Evolutionary conservation across 768 basidiomycete genomes (phyloP), one percentile per base, ranked within the genome.

Genomic region (Psilocybe sp.): DNA sequence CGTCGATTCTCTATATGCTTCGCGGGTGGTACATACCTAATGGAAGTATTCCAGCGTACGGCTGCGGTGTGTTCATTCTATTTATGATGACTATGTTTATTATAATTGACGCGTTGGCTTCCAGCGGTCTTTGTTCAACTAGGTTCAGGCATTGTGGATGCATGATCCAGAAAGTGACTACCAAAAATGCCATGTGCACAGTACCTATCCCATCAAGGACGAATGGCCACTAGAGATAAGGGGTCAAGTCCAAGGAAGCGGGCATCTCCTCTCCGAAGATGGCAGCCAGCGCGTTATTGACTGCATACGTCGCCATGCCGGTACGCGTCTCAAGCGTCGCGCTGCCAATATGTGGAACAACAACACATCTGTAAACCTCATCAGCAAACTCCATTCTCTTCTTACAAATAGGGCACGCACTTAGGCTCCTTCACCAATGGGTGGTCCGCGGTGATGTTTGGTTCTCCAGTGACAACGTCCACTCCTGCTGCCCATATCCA

Each of bases 381-480:
- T 54, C 38, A 20, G 14, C 6, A 23, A 28, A 36, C 18, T 40
- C 4, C 2, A 18, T 5, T 37, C 16, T 31, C 49, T 45, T 35
- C 39, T 11, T 18, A 41, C 37, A 37, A 18, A 11, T 11, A 9
- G 11, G 9, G 9, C 5, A 49, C 69, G 60, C 58, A 92, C 83
- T 82, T 80, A 13, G 85, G 84, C 47, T 90, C 82, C 59, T 79
- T 82, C 40, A 96, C 82, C 41, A 99, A 66, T 3, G 89, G 85
- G 63, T 99, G 94, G 53, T 88, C 85, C 2, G 69, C 64, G 1
- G 68, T 58, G 20, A 99, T 75, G 40, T 85, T 67, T 0, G 95
- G 95, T 64, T 98, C 95, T 15, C 93, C 93, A 56, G 93, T 91
- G 6, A 98, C 84, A 33, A 98, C 96, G 65, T 99, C 96, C 10